Evolutionary conservation across 352 stramenopile species (phyloP), one percentile per base, ranked within the genome.

Genomic region (Phytophthora parvispora): DNA sequence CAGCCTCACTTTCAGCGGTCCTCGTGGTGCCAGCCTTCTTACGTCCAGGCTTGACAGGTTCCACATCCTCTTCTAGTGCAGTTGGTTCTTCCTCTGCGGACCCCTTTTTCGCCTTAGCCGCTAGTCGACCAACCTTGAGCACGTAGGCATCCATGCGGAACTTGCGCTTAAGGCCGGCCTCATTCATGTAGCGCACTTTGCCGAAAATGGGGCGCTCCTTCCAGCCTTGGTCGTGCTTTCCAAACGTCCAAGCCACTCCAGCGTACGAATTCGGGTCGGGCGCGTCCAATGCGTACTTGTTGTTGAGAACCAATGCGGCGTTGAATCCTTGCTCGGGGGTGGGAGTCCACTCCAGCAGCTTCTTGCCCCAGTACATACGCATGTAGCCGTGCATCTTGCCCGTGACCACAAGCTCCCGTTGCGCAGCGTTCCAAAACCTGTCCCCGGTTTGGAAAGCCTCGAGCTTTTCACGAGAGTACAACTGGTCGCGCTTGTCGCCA

Each of bases 291-390:
- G 93, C 91, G 77, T 99, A 99, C 80, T 98, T 98, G 82, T 99
- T 99, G 86, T 99, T 99, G 29, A 99, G 92, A 27, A 97, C 96
- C 32, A 99, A 86, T 13, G 94, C 97, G 6, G 85, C 96, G n/a
- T 86, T 64, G 25, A 99, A 94, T 6, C 97, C 98, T 67, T 98
- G 84, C 36, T 90, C 74, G 0, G 97, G 97, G 10, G 87, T 89
- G 22, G 77, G 53, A 1, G 98, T 99, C 98, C 98, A 99, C 75
- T 99, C 98, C 16, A 99, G 81, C 53, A 99, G 97, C 77, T 99
- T 99, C 81, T 99, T 99, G 40, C 93, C 98, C 98, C 98, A 99
- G 81, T 99, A 99, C 98, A 99, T 99, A 53, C 97, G 92, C 87
- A 97, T 94, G 74, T 94, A 97, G 69, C 89, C 87, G 69, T 96